Conservation (phyloP, 305 asterid genomes). For the Ajuga reptans region DNA sequence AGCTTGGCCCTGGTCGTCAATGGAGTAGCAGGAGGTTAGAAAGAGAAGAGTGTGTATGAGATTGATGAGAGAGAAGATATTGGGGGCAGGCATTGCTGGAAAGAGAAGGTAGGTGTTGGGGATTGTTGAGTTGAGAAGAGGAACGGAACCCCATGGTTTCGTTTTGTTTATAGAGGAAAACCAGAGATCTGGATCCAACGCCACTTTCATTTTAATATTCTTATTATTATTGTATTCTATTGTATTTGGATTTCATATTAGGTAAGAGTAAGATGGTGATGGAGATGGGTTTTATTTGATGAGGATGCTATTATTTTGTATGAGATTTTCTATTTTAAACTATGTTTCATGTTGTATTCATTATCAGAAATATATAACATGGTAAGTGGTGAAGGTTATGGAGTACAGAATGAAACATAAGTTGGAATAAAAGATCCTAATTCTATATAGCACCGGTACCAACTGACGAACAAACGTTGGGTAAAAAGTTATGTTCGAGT, state of each 20-base stretch:
- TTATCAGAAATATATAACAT: too few relatives aligned
- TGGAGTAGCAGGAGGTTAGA: constrained; percentile 34
- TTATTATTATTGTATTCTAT: constrained; percentile 2
- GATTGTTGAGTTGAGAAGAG: constrained; percentile 60
- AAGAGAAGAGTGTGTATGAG: constrained; percentile 28
- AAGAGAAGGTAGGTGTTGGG: constrained; percentile 37
- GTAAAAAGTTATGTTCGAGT: too few relatives aligned
- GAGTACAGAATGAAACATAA: too few relatives aligned
- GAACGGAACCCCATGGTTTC: constrained; percentile 62
- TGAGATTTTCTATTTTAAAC: too few relatives aligned
- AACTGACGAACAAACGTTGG: too few relatives aligned
- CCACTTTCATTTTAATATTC: constrained; percentile 42
- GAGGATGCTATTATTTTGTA: too few relatives aligned
- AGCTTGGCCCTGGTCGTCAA: constrained; percentile 57
- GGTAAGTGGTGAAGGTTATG: too few relatives aligned
- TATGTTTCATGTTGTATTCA: too few relatives aligned
- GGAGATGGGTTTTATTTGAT: constrained; percentile 27
- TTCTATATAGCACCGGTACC: too few relatives aligned
- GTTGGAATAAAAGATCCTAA: too few relatives aligned
- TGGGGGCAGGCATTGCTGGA: constrained; percentile 54
- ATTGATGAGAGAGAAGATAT: constrained; percentile 21
- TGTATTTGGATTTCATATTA: constrained; percentile 24
- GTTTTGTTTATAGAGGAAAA: constrained; percentile 73
- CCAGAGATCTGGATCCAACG: constrained; percentile 75
- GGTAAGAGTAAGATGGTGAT: constrained; percentile 29